Conservation (phyloP, 345 rosid genomes). For the Ceriops zippeliana region DNA sequence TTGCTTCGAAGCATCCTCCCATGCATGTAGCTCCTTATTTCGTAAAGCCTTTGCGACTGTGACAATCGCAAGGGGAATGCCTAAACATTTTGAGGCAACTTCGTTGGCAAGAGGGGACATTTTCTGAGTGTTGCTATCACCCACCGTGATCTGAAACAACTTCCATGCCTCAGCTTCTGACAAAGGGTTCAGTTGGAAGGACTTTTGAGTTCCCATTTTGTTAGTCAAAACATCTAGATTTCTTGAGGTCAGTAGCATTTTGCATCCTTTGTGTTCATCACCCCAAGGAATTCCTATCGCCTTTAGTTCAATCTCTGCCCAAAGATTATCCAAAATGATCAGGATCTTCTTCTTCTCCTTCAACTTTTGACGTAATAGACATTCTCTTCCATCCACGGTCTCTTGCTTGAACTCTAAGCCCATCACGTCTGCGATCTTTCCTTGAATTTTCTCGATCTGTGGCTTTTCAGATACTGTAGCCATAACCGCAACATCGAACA, state of each 20-base stretch:
- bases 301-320: constrained; percentile 20
- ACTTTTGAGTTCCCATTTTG: constrained; percentile 15
- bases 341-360: constrained; percentile 19
- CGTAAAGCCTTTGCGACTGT: constrained; percentile 22
- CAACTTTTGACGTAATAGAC: neutral
- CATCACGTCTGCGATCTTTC: constrained; percentile 12
- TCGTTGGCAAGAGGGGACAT: constrained; percentile 10
- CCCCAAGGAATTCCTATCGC: constrained; percentile 29
- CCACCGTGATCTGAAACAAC: constrained; percentile 20
- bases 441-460: constrained; percentile 16
- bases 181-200: constrained; percentile 6
- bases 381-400: neutral
- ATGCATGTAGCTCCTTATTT: neutral
- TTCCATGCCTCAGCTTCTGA: constrained; percentile 26
- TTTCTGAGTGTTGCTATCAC: neutral
- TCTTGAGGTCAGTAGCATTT: constrained; percentile 30
- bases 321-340: constrained; percentile 30
- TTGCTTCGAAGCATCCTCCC: constrained; percentile 27
- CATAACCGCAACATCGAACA: constrained; percentile 4
- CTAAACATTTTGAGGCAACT: constrained; percentile 20
- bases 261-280: constrained; percentile 21
- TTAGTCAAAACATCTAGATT: neutral
- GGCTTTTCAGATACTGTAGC: neutral
- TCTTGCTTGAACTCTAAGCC: neutral
- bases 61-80: constrained; percentile 28